Base-by-base conservation (phyloP, 306 rosid genomes). In the Cucurbita maxima region DNA sequence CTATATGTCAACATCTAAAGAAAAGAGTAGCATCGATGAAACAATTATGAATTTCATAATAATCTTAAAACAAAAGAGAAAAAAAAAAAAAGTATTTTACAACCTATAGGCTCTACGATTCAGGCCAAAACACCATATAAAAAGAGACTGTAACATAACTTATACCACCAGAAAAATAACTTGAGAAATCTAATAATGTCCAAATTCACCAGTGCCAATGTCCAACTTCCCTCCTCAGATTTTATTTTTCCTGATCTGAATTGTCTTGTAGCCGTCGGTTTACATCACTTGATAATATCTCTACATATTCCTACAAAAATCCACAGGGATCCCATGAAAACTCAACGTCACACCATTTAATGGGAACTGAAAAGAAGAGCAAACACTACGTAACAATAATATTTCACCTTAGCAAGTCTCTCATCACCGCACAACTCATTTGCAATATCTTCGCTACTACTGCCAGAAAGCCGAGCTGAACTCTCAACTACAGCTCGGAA, bases 391-490 rank as follows among this genome's bases (percentile, higher is more conserved):
- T 4, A 14, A 36, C 11, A 1, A 36, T 14, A 6, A 45, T 66
- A 72, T 93, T 30, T 66, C 75, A 94, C 99, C 58, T 81, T 61
- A 10, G 85, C 86, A 71, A 95, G 97, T 54, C 61, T 74, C 58
- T 91, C 99, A 30, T 95, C 83, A 53, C 83, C 48, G 87, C 92
- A 89, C 75, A 95, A 79, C 84, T 87, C 99, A 69, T 88, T 87
- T 81, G 90, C 81, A 53, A 91, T 81, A 76, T 77, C 91, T 71
- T 77, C 77, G 75, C 75, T 79, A 78, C 76, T 83, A 85, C 78
- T 86, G 64, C 80, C 89, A 45, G 86, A 86, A 57, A 83, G 76
- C 82, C 51, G 85, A 48, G 79, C 83, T 55, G 96, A 88, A 75
- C 86, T 88, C 84, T 91, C 97, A 71, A 81, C 96, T 41, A 89